Base-by-base conservation (phyloP, 305 asterid species). In the Fraxinus xanthoxyloides region DNA sequence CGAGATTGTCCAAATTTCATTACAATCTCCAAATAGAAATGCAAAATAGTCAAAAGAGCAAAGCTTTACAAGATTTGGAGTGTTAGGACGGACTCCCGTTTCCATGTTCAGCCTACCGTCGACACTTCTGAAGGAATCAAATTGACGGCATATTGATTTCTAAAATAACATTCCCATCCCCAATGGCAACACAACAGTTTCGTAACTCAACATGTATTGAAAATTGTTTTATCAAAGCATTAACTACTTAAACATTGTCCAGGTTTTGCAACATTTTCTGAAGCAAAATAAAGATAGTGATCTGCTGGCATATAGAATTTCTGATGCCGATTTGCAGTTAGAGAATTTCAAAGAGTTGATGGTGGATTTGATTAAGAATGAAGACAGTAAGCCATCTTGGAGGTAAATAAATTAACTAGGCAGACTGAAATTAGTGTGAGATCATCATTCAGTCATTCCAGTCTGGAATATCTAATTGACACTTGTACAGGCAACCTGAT, bases 211-310 rank as follows among this genome's bases (percentile, higher is more conserved):
- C 35, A 26, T 65, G 10, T 31, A 26, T 65, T 65, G 34, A 65
- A 23, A 26, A 24, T 63, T 7, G 28, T 56, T 59, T 6, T 7
- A 59, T 59, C 31, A 21, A 59, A 59, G 69, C 69, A 59, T 59
- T 59, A 59, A 59, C 69, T 21, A 59, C 31, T 12, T 26, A 56
- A 82, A 82, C 81, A 40, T 82, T 80, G 77, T 83, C 40, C 93
- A 97, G 99, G 93, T 86, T 73, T 90, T 97, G 38, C 96, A 94
- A 85, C 92, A 93, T 86, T 90, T 90, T 89, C 90, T 91, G 85
- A 89, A 90, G 79, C 98, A 91, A 86, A 90, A 89, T 75, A 94
- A 93, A 90, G 95, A 89, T 78, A 85, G 92, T 80, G 92, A 92
- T 73, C 81, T 81, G 82, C 78, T 81, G 72, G 83, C 87, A 77